Conservation (phyloP, 148 eudicot species). For the Heliamphora exappendiculata region DNA sequence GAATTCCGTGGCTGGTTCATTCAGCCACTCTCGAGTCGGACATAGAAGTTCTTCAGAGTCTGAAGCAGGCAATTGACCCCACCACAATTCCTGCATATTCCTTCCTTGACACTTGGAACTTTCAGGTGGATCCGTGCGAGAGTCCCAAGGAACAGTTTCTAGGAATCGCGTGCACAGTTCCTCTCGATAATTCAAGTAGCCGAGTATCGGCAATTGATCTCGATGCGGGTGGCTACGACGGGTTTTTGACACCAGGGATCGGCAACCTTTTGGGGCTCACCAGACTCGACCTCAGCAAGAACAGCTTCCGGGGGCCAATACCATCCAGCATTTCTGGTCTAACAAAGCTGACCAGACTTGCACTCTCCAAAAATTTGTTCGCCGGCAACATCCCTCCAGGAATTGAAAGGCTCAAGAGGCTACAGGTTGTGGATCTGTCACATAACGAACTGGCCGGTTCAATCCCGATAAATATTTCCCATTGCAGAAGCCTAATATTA, state of each 20-base stretch:
- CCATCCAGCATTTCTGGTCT: conserved; percentile 37
- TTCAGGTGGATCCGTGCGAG: conserved; percentile 59
- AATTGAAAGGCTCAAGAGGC: conserved; percentile 30
- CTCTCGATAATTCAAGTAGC: conserved; percentile 38
- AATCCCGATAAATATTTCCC: conserved; percentile 38
- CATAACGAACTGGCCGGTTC: conserved; percentile 48
- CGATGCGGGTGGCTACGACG: conserved; percentile 56
- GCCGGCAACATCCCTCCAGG: conserved; percentile 40
- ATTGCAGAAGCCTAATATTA: conserved; percentile 24
- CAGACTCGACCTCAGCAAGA: conserved; percentile 40
- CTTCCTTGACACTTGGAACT: conserved; percentile 50
- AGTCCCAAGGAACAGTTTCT: conserved; percentile 48
- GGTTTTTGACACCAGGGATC: conserved; percentile 43
- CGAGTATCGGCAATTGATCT: conserved; percentile 45
- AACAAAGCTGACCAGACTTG: conserved; percentile 38
- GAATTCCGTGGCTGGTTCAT: conserved; percentile 12
- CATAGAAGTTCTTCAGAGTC: conserved; percentile 40
- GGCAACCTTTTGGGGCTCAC: conserved; percentile 62
- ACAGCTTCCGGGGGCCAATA: conserved; percentile 64
- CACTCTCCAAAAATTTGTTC: conserved; percentile 44
- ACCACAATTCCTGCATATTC: conserved; percentile 43
- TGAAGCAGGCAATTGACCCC: conserved; percentile 49
- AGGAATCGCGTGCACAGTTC: conserved; percentile 46
- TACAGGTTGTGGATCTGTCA: conserved; percentile 45
- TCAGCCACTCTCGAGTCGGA: conserved; percentile 39